A percentile compares a stretch with the other conserved stretches of the same genome.
Conservation (phyloP, 306 rosid genomes). For the Begonia fuchsioides region DNA sequence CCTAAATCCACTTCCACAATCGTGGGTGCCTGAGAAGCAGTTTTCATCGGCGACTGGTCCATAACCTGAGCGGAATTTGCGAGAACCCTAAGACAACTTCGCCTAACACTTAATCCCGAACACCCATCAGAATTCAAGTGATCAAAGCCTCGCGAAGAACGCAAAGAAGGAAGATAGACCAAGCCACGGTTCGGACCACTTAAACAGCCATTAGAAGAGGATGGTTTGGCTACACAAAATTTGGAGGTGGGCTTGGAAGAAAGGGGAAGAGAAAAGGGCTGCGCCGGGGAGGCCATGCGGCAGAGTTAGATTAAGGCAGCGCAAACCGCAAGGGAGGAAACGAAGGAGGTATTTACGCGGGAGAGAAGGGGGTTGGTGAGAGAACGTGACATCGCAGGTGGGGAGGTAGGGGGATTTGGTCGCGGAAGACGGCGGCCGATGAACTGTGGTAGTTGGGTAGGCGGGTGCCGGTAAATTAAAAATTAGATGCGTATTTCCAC, state of each 20-base stretch:
- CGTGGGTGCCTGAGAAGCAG: conserved; percentile 19
- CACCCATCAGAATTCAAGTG: conserved; percentile 12
- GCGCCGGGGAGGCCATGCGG: conserved; percentile 40
- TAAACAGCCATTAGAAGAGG: conserved; percentile 10
- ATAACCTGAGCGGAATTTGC: conserved; percentile 49
- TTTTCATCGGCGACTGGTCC: conserved; percentile 36
- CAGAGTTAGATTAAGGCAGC: not conserved
- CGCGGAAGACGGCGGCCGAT: conserved; percentile 5
- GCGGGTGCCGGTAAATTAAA: too few relatives aligned
- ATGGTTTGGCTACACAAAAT: conserved; percentile 12
- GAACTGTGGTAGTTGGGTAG: too few relatives aligned
- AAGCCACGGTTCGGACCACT: conserved; percentile 19
- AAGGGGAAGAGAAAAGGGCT: conserved; percentile 27
- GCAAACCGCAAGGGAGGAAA: not conserved
- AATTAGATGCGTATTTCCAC: too few relatives aligned
- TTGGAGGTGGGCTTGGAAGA: conserved; percentile 19
- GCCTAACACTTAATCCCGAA: conserved; percentile 12
- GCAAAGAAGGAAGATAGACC: conserved; percentile 13
- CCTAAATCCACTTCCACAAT: conserved; percentile 78
- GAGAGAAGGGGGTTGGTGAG: conserved; percentile 1
- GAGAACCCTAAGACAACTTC: conserved; percentile 17
- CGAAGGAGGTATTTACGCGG: not conserved
- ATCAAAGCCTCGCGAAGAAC: conserved; percentile 4
- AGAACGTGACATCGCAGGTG: not conserved
- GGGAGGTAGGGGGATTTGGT: not conserved